These are phyloP conservation scores for Saccharum spontaneum DNA, from an alignment of 176 grass and related monocot genomes.

Conservation along the genomic window DNA sequence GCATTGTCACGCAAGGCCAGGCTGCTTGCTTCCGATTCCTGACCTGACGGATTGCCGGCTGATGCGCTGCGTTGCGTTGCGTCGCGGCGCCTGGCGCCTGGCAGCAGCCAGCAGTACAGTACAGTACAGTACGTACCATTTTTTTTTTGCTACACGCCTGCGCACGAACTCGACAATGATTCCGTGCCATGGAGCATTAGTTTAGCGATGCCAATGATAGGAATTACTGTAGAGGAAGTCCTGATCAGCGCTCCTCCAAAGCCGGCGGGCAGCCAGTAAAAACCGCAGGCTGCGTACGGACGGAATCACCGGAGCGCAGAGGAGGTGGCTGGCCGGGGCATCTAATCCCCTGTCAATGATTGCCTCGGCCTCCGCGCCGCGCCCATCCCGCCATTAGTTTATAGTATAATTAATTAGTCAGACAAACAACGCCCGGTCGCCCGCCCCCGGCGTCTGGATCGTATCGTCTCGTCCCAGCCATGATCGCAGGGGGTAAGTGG, in stretches of 20 bases:
- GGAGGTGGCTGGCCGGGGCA: not conserved
- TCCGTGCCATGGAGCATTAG: not conserved
- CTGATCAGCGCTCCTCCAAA: not conserved
- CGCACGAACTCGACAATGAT: conserved; percentile 18
- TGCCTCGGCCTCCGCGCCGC: conserved; percentile 18
- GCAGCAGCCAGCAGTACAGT: not conserved
- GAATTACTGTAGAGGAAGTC: not conserved
- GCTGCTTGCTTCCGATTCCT: not conserved
- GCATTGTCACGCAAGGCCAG: not conserved
- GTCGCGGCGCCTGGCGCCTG: not conserved
- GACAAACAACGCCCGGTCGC: not conserved
- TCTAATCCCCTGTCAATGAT: conserved; percentile 49
- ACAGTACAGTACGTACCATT: too few species aligned
- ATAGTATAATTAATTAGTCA: not conserved
- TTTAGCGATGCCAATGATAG: not conserved
- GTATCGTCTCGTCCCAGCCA: too few species aligned
- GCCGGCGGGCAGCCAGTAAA: not conserved
- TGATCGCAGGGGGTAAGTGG: too few species aligned
- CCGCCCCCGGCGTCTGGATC: not conserved
- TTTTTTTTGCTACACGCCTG: not conserved
- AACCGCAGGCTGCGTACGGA: not conserved
- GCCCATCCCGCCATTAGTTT: not conserved
- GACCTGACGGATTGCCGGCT: not conserved
- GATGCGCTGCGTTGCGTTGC: not conserved
- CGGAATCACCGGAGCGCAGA: not conserved